These are phyloP conservation scores for Camellia sinensis DNA, from an alignment of 148 eudicot genomes.

Conservation along the genomic window DNA sequence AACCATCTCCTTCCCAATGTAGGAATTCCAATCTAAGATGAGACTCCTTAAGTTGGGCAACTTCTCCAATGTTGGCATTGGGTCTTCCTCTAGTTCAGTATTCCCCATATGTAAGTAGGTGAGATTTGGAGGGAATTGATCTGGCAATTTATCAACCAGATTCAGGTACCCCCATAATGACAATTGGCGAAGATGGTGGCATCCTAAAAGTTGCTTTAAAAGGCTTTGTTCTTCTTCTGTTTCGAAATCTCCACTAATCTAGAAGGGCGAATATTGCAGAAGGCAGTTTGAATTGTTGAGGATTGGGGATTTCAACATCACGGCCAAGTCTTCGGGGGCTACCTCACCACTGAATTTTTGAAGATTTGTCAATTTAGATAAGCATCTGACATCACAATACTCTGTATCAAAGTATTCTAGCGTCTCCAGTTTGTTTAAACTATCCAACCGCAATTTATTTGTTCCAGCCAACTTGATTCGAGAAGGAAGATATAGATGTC, in stretches of 20 bases:
- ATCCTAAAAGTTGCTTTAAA: background rate
- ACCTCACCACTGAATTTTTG: background rate
- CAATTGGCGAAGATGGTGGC: background rate
- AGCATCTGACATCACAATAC: background rate
- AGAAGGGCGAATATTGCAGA: background rate
- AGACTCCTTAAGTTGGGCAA: slow-evolving; percentile 6
- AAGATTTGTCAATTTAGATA: background rate
- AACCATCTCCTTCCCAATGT: slow-evolving; percentile 7
- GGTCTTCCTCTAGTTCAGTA: slow-evolving; percentile 12
- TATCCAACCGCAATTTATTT: slow-evolving; percentile 4
- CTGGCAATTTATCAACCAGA: background rate
- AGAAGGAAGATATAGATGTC: too few relatives aligned
- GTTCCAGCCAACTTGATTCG: too few relatives aligned
- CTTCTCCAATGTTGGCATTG: slow-evolving; percentile 21
- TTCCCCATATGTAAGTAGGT: background rate
- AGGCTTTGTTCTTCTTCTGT: background rate
- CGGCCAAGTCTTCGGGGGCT: background rate
- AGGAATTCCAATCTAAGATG: background rate
- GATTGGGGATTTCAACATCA: background rate
- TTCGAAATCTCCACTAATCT: background rate
- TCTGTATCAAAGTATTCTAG: background rate
- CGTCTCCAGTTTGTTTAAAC: slow-evolving; percentile 13
- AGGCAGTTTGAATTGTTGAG: background rate
- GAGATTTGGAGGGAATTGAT: background rate
- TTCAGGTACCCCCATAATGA: background rate